phyloP scores from a whole-genome alignment of 2,329 filamentous ascomycete species.

The Zopfia rhizophila region DNA sequence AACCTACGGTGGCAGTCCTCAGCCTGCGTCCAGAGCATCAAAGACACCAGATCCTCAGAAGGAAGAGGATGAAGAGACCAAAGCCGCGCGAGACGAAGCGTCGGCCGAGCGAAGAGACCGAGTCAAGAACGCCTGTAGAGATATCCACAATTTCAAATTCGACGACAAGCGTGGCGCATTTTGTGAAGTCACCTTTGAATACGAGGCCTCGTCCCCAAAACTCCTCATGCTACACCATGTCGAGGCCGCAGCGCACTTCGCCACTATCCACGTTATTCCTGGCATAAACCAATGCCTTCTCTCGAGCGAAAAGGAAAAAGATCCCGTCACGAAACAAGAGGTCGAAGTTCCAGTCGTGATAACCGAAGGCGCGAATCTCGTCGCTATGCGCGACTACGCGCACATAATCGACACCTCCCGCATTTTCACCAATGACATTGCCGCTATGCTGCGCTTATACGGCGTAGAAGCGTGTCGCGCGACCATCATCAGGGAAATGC shows the following conservation, averaged over 20 bases:
- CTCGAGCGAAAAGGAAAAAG: slow-evolving; percentile 63
- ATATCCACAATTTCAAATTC: slow-evolving; percentile 82
- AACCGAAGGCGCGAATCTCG: slow-evolving; percentile 86
- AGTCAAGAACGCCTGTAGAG: slow-evolving; percentile 61
- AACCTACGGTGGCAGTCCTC: slow-evolving; percentile 59
- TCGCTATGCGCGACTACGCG: slow-evolving; percentile 88
- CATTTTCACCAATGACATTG: slow-evolving; percentile 92
- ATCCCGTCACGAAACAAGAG: slow-evolving; percentile 61
- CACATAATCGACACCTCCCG: slow-evolving; percentile 86
- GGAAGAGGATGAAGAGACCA: slow-evolving; percentile 37
- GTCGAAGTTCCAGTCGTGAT: slow-evolving; percentile 65
- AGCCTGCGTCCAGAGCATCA: slow-evolving; percentile 46
- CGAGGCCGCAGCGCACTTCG: slow-evolving; percentile 79
- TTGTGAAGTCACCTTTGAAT: slow-evolving; percentile 85
- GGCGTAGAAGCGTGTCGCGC: slow-evolving; percentile 92
- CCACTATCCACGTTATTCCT: slow-evolving; percentile 87
- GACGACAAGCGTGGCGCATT: slow-evolving; percentile 77
- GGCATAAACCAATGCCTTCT: slow-evolving; percentile 78
- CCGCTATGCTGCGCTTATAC: slow-evolving; percentile 83
- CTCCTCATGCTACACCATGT: slow-evolving; percentile 92
- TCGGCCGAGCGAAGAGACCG: slow-evolving; percentile 71
- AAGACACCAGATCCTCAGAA: slow-evolving; percentile 52
- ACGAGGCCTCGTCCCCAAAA: slow-evolving; percentile 83
- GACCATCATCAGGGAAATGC: slow-evolving; percentile 87
- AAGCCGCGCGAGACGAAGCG: slow-evolving; percentile 40